Conservation (phyloP, 805 yeast genomes). For the Candida multigemmis region DNA sequence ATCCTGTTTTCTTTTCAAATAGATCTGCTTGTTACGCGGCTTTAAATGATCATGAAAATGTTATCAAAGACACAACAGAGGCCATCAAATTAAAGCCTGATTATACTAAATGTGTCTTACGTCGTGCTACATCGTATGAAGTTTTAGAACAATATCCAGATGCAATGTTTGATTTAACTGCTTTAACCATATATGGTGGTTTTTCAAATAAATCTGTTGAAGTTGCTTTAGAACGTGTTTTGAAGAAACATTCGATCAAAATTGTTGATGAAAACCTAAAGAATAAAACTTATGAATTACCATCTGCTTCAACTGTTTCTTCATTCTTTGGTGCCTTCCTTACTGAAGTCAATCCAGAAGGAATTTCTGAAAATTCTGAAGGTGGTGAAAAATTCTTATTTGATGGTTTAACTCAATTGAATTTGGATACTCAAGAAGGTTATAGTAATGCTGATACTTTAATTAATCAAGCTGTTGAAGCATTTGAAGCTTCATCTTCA, state of each 20-base stretch:
- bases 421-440: conserved; percentile 43
- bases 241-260: conserved; percentile 70
- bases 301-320: conserved; percentile 74
- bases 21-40: conserved; percentile 95
- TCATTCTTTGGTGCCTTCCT: conserved; percentile 86
- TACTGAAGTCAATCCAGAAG: conserved; percentile 42
- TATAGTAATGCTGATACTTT: conserved; percentile 54
- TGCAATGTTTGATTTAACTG: conserved; percentile 87
- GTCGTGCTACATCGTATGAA: conserved; percentile 93
- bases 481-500: conserved; percentile 29
- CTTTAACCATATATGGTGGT: conserved; percentile 78
- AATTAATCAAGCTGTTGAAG: conserved; percentile 50
- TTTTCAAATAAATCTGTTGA: conserved; percentile 72
- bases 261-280: conserved; percentile 55
- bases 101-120: conserved; percentile 81
- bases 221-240: conserved; percentile 75
- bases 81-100: conserved; percentile 85
- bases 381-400: conserved; percentile 58
- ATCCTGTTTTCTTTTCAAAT: conserved; percentile 88
- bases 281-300: conserved; percentile 47
- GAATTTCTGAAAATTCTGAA: conserved; percentile 40
- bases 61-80: conserved; percentile 76
- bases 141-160: conserved; percentile 67
- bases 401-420: conserved; percentile 53
- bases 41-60: conserved; percentile 69